Evolutionary conservation across 2,329 filamentous ascomycete genomes (phyloP).

Genomic region (Colletotrichum sansevieriae): DNA sequence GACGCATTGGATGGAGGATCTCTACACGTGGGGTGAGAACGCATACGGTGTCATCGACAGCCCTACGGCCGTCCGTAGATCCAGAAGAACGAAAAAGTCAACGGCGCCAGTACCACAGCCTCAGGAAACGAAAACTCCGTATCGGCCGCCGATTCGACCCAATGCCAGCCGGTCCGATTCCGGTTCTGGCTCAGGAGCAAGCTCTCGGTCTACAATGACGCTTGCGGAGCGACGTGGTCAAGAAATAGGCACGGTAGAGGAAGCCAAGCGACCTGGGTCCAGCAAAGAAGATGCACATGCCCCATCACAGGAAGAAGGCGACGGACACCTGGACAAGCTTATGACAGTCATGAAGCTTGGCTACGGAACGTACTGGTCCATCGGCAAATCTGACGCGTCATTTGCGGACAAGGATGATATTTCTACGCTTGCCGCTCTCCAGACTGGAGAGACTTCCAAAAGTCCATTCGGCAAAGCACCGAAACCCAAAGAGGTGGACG

Average conservation of each 20-base stretch:
- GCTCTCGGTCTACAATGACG: slow-evolving; percentile 34
- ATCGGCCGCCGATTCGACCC: slow-evolving; percentile 18
- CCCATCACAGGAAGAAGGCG: slow-evolving; percentile 47
- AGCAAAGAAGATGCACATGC: background rate
- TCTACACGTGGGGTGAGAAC: slow-evolving; percentile 86
- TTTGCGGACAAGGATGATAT: slow-evolving; percentile 14
- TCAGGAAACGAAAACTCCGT: background rate
- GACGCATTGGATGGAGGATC: slow-evolving; percentile 88
- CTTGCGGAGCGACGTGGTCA: slow-evolving; percentile 41
- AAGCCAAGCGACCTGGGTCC: slow-evolving; percentile 24
- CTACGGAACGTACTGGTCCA: slow-evolving; percentile 76
- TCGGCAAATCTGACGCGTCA: slow-evolving; percentile 30
- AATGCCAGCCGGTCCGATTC: slow-evolving; percentile 24
- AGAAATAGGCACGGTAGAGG: slow-evolving; percentile 38
- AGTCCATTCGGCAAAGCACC: slow-evolving; percentile 12
- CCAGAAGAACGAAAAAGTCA: slow-evolving; percentile 55
- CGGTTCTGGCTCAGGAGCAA: slow-evolving; percentile 28
- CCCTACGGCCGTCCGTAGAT: slow-evolving; percentile 74
- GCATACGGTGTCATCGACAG: slow-evolving; percentile 89
- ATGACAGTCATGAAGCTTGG: slow-evolving; percentile 76
- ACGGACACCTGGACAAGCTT: slow-evolving; percentile 65
- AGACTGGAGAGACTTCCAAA: slow-evolving; percentile 13
- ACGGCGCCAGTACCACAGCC: background rate
- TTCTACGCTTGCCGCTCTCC: slow-evolving; percentile 17
- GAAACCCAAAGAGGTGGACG: slow-evolving; percentile 29